Conservation (phyloP, 768 basidiomycete species). For the Rhodotorula kratochvilovae region DNA sequence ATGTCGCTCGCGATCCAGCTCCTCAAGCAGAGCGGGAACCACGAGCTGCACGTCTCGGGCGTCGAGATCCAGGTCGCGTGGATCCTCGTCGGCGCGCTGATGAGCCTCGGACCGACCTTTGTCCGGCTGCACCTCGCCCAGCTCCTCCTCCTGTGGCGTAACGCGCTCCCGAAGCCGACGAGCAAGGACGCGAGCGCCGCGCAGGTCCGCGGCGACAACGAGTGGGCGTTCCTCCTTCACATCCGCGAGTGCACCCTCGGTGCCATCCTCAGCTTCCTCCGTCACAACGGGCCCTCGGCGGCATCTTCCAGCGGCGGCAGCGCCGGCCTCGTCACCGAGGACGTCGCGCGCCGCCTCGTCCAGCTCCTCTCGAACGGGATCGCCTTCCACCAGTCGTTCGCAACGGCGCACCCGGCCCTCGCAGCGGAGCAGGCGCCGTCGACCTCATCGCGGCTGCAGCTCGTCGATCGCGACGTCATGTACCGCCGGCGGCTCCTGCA, state of each 20-base stretch:
- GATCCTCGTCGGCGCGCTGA: constrained; percentile 82
- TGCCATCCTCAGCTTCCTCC: constrained; percentile 80
- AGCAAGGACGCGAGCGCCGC: constrained; percentile 68
- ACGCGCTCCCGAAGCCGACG: constrained; percentile 90
- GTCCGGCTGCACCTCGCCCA: constrained; percentile 90
- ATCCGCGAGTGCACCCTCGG: constrained; percentile 85
- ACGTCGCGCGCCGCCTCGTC: constrained; percentile 81
- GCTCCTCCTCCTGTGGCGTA: constrained; percentile 91
- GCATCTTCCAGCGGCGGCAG: constrained; percentile 48
- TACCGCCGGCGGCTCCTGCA: constrained; percentile 80
- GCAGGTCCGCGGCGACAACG: constrained; percentile 62
- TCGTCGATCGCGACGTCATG: constrained; percentile 74
- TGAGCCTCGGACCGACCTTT: constrained; percentile 88
- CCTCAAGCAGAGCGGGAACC: constrained; percentile 84
- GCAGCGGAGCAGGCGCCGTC: constrained; percentile 50
- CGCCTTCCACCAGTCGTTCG: constrained; percentile 79
- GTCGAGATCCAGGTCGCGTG: constrained; percentile 90
- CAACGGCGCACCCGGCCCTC: constrained; percentile 65
- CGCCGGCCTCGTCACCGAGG: constrained; percentile 69
- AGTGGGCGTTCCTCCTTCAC: constrained; percentile 87
- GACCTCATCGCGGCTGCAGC: constrained; percentile 49
- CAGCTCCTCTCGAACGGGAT: constrained; percentile 83
- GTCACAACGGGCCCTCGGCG: constrained; percentile 56
- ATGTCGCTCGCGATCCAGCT: constrained; percentile 85
- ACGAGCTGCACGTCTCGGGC: constrained; percentile 73